Evolutionary conservation across 1,284 basidiomycete species (phyloP), one percentile per base, ranked within the genome.

Genomic region (Macrocybe sp.): DNA sequence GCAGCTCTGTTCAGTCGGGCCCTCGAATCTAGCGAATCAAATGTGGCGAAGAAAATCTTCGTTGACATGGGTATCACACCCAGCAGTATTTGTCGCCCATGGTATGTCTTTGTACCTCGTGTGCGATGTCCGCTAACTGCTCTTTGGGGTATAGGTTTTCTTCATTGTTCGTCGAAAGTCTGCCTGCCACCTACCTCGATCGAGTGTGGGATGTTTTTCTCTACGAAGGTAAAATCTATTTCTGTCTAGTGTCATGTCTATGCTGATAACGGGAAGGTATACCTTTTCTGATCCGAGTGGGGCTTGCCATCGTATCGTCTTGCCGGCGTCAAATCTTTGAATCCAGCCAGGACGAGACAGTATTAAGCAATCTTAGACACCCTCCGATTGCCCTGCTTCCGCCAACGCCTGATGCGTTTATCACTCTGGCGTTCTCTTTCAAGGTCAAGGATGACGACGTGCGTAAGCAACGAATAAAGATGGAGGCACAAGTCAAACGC

Each of bases 171-270:
- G 82, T 85, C 3, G 81, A 85, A 6, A 76, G 78, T 2, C 73
- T 97, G n/a, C 90, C 94, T 0, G 73, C 77, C 44, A 82, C 87
- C 2, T 86, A 86, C 49, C 68, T 91, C 16, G 76, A 89, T 47
- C 76, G 93, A 11, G 76, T 93, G 3, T 92, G 92, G 85, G 94
- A 97, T 61, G 67, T 94, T 3, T 92, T 96, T 61, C 70, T 97
- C 33, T 85, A 81, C 49, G 92, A 95, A 68, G 92, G 90, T 91
- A 55, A 48, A 62, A 47, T 10, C 2, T 10, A 31, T 16, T 40
- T 9, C 33, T 49, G 35, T 14, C 7, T 48, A 14, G 10, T 30
- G 16, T 8, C 37, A 29, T 6, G 9, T 7, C 22, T 6, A 44
- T 37, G 14, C 37, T 41, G 33, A 39, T 9, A 14, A 40, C 30